Percentiles rank a stretch among this genome's conserved stretches.
These are phyloP conservation scores for Ilyonectria sp. DNA, from an alignment of 2,329 filamentous ascomycete genomes.

Conservation along the genomic window DNA sequence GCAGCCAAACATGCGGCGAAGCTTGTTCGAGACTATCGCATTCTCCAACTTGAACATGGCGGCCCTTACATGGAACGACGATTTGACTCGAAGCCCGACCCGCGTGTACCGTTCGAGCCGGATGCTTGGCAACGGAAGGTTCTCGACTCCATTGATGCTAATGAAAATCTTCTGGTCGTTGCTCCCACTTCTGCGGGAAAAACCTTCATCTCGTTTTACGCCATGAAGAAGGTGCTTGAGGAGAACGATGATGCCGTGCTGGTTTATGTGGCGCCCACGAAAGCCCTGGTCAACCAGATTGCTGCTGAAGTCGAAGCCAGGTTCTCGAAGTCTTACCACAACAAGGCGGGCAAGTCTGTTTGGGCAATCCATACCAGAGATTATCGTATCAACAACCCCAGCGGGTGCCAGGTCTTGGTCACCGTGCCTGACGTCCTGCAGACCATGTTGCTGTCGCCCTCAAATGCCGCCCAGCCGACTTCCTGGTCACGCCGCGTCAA, in stretches of 20 bases:
- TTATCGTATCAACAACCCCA: constrained; percentile 81
- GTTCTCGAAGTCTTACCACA: constrained; percentile 77
- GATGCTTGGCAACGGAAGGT: constrained; percentile 84
- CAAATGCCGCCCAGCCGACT: constrained; percentile 69
- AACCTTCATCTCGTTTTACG: constrained; percentile 88
- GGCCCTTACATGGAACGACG: constrained; percentile 83
- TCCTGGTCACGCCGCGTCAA: constrained; percentile 78
- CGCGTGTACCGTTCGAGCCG: constrained; percentile 79
- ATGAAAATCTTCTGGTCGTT: constrained; percentile 81
- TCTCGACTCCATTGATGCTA: constrained; percentile 79
- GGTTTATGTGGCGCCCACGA: constrained; percentile 86
- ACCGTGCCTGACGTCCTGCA: constrained; percentile 85
- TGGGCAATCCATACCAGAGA: constrained; percentile 87
- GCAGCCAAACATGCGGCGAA: neutral
- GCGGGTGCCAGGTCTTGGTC: constrained; percentile 81
- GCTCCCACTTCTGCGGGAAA: constrained; percentile 86
- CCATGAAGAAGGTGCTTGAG: constrained; percentile 83
- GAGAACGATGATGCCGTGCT: constrained; percentile 78
- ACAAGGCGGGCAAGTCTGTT: constrained; percentile 74
- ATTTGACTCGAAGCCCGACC: constrained; percentile 77
- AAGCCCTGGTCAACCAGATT: constrained; percentile 87
- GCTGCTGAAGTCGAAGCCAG: constrained; percentile 83
- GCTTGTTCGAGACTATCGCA: constrained; percentile 17
- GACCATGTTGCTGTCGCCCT: constrained; percentile 79
- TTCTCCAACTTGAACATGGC: constrained; percentile 77